Conservation (phyloP, 495 filamentous ascomycete species). For the Xylaria grammica region DNA sequence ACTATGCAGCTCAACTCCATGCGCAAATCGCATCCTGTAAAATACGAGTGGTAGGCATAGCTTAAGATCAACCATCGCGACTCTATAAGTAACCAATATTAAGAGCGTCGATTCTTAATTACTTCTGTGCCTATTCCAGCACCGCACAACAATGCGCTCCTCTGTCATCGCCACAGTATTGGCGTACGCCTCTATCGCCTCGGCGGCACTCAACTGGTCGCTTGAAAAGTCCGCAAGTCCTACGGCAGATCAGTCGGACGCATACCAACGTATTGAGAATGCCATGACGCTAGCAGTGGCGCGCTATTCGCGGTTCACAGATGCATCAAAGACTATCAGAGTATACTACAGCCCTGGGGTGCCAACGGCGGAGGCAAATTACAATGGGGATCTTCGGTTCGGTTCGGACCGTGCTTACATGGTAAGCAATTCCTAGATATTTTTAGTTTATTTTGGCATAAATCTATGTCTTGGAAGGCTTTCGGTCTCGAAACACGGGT, state of each 20-base stretch:
- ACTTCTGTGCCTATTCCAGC: background rate
- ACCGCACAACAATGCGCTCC: conserved; percentile 36
- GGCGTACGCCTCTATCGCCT: conserved; percentile 30
- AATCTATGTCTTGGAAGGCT: too few species aligned
- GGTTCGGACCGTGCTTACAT: conserved; percentile 49
- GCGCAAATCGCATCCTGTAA: background rate
- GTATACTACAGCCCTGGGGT: conserved; percentile 46
- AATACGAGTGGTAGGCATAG: background rate
- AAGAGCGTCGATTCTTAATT: background rate
- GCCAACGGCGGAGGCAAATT: conserved; percentile 47
- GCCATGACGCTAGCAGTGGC: conserved; percentile 43
- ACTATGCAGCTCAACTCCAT: background rate
- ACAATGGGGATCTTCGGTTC: conserved; percentile 52
- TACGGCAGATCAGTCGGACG: conserved; percentile 44
- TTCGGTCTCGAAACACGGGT: too few species aligned
- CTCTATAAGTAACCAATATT: background rate
- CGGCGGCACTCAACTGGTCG: conserved; percentile 39
- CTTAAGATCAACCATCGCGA: background rate
- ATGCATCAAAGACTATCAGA: conserved; percentile 41
- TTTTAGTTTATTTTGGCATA: too few species aligned
- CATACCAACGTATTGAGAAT: conserved; percentile 44
- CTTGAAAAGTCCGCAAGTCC: conserved; percentile 41
- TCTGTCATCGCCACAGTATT: conserved; percentile 25
- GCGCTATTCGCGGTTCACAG: conserved; percentile 41
- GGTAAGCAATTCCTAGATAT: too few species aligned